phyloP scores from a whole-genome alignment of 805 yeast genomes.

The Suhomyces prunicola region DNA sequence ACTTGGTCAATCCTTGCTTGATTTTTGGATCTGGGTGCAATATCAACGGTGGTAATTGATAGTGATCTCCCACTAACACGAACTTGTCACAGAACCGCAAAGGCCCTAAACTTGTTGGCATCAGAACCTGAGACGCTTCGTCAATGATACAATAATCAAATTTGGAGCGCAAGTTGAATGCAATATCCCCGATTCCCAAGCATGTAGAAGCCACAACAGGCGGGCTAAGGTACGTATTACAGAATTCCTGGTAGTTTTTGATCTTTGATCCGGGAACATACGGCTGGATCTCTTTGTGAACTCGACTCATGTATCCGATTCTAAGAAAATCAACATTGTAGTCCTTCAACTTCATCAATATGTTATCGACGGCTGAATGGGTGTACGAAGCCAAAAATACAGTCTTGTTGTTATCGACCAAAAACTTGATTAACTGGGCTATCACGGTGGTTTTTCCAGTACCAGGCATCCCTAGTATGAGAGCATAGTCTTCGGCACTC shows the following conservation, averaged over 20 bases:
- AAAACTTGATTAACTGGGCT: constrained; percentile 61
- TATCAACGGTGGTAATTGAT: constrained; percentile 88
- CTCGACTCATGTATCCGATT: constrained; percentile 56
- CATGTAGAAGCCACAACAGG: constrained; percentile 88
- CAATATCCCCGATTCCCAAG: constrained; percentile 64
- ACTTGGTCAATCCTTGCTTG: constrained; percentile 59
- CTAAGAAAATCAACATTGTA: constrained; percentile 50
- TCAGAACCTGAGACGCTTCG: constrained; percentile 93
- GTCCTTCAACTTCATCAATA: constrained; percentile 63
- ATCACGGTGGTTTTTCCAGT: constrained; percentile 94
- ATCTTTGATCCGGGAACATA: constrained; percentile 46
- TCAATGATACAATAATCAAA: constrained; percentile 95
- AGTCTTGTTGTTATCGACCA: constrained; percentile 60
- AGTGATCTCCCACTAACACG: constrained; percentile 94
- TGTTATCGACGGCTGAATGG: constrained; percentile 94
- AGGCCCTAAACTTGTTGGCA: constrained; percentile 92
- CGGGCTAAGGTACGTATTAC: constrained; percentile 48
- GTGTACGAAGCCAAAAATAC: constrained; percentile 84
- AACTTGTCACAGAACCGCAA: constrained; percentile 72
- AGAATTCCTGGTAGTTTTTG: constrained; percentile 44
- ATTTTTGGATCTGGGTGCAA: constrained; percentile 59
- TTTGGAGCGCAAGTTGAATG: constrained; percentile 48
- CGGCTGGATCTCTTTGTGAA: constrained; percentile 60
- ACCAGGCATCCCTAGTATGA: constrained; percentile 97
- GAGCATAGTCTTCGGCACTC: constrained; percentile 66